Conservation (phyloP, 1,284 basidiomycete genomes). For the Ganoderma lingzhi region DNA sequence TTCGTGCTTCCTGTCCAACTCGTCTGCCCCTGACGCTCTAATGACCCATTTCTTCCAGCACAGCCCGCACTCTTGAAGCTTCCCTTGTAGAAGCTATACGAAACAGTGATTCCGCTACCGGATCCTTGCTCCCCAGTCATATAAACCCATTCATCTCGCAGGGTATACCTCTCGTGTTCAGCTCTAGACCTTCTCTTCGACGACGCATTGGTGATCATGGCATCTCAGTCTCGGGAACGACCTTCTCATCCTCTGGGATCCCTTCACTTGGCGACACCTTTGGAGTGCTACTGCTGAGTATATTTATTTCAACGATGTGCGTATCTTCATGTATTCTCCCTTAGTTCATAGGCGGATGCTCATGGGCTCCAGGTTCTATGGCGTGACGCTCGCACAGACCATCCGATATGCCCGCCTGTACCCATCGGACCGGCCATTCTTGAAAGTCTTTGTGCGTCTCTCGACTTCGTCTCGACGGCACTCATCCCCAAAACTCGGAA, state of each 20-base stretch:
- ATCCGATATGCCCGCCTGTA: not conserved
- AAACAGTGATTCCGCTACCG: not conserved
- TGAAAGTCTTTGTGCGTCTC: not conserved
- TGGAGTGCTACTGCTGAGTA: not conserved
- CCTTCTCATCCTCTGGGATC: not conserved
- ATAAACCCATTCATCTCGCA: not conserved
- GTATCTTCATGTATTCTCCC: not conserved
- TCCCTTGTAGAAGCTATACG: not conserved
- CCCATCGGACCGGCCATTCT: not conserved
- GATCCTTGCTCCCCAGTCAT: not conserved
- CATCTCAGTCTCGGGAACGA: not conserved
- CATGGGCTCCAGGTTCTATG: not conserved
- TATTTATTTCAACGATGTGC: not conserved
- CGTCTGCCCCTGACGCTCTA: not conserved
- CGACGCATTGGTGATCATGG: not conserved
- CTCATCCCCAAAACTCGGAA: not conserved
- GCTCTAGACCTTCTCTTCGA: not conserved
- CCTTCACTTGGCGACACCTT: not conserved
- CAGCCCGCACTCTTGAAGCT: not conserved
- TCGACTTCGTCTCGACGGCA: not conserved
- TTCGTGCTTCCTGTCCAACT: not conserved
- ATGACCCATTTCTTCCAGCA: not conserved
- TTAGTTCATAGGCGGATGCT: not conserved
- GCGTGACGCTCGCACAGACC: not conserved
- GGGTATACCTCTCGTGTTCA: not conserved